Evolutionary conservation across 805 yeast genomes (phyloP), one percentile per base, ranked within the genome.

Genomic region (Starmerella geochares): DNA sequence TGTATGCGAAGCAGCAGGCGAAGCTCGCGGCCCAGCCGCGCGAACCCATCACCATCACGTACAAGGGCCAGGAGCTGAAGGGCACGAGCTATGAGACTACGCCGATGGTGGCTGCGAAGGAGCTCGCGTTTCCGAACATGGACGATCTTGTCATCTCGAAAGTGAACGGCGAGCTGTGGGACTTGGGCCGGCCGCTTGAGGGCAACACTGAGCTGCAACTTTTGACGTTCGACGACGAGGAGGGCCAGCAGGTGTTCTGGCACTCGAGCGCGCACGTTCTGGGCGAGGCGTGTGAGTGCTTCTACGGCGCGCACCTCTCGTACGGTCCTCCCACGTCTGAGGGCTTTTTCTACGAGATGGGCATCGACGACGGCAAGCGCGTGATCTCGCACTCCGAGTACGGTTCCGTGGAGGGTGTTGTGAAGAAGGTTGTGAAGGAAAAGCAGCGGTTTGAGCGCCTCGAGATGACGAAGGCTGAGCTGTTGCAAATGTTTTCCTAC

Each of bases 201-300:
- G 83, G 77, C 53, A 73, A 77, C 52, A 66, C 71, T 23, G 66
- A 62, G 47, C 72, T 92, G 55, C 92, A 86, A 66, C 81, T 87
- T 62, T 77, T 86, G 65, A 96, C 88, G 65, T 92, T 92, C 62
- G 94, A 86, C 35, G 75, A 86, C 54, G 84, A 84, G n/a, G 96
- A 88, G 63, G 98, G 97, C 68, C 86, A 82, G 66, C 79, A 80
- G 57, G 97, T 90, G 31, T 92, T 92, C 71, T 92, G 98, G 98
- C 98, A 92, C 68, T 92, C 98, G 2, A 83, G 95, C 58, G 98
- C 98, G 47, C 98, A 92, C 70, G 90, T 92, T 49, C 73, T 92
- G 60, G 98, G 98, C 70, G 98, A 92, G 73, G 90, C 96, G 44
- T 84, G 95, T 73, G 98, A 92, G 72, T 83, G 96, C 67, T 92